These are phyloP conservation scores for Leishmania amazonensis DNA, from an alignment of 208 protist genomes.

Conservation along the genomic window DNA sequence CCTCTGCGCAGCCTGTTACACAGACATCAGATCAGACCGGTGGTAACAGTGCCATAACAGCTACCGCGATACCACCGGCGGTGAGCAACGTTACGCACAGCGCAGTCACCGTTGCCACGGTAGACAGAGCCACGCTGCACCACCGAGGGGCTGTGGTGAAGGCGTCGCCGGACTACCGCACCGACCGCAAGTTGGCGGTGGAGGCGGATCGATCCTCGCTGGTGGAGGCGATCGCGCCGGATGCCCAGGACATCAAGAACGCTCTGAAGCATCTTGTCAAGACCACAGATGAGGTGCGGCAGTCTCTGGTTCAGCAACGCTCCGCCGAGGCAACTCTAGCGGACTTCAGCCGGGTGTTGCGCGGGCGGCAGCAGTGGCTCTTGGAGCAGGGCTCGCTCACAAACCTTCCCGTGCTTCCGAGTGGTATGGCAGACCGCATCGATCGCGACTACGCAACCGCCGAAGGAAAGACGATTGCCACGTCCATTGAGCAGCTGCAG, in stretches of 20 bases:
- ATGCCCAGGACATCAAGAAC: conserved; percentile 39
- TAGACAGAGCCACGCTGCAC: conserved; percentile 27
- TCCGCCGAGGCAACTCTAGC: conserved; percentile 52
- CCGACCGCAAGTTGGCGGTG: conserved; percentile 33
- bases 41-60: not conserved
- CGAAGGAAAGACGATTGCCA: conserved; percentile 74
- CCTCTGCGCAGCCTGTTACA: conserved; percentile 5
- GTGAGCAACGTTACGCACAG: not conserved
- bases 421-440: conserved; percentile 42
- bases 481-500: conserved; percentile 57
- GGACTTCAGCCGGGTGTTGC: conserved; percentile 72
- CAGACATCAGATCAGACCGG: not conserved
- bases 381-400: conserved; percentile 31
- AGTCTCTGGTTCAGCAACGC: conserved; percentile 37
- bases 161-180: conserved; percentile 18
- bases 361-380: conserved; percentile 53
- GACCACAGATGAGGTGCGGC: conserved; percentile 33
- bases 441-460: conserved; percentile 61
- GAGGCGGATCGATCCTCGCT: conserved; percentile 32
- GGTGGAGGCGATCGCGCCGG: conserved; percentile 32
- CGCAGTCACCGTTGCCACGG: not conserved
- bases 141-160: conserved; percentile 34
- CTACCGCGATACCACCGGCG: not conserved
- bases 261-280: conserved; percentile 35
- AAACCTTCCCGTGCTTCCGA: conserved; percentile 35